These are phyloP conservation scores for Phytophthora pluvialis DNA, from an alignment of 352 stramenopile species.

Conservation along the genomic window DNA sequence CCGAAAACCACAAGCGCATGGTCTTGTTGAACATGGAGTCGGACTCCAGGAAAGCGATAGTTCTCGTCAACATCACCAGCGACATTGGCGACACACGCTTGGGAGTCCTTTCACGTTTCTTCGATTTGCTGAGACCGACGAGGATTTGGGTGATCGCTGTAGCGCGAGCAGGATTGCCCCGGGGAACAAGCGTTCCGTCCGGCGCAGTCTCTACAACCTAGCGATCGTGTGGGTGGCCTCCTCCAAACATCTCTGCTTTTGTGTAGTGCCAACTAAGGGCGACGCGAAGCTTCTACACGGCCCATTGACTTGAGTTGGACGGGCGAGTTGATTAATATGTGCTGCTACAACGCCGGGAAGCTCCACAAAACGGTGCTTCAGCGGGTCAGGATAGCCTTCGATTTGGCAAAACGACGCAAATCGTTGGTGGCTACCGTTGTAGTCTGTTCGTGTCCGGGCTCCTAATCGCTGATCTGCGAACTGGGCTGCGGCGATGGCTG, in stretches of 20 bases:
- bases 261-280: slow-evolving; percentile 13
- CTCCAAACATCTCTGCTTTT: slow-evolving; percentile 15
- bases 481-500: slow-evolving; percentile 20
- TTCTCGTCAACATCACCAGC: slow-evolving; percentile 6
- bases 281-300: slow-evolving; percentile 12
- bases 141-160: slow-evolving; percentile 10
- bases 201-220: slow-evolving; percentile 9
- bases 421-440: slow-evolving; percentile 24
- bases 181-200: background rate
- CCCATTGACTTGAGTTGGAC: slow-evolving; percentile 14
- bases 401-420: slow-evolving; percentile 31
- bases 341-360: slow-evolving; percentile 28
- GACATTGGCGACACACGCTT: slow-evolving; percentile 19
- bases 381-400: slow-evolving; percentile 22
- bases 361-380: slow-evolving; percentile 30
- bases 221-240: slow-evolving; percentile 15
- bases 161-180: slow-evolving; percentile 4
- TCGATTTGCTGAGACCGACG: background rate
- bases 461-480: slow-evolving; percentile 33
- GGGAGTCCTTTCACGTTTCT: slow-evolving; percentile 12
- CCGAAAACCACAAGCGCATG: slow-evolving; percentile 20
- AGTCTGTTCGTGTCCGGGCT: slow-evolving; percentile 22
- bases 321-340: slow-evolving; percentile 30
- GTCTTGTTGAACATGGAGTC: slow-evolving; percentile 21
- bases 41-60: slow-evolving; percentile 9